A percentile compares a stretch with the other conserved stretches of the same genome.
phyloP scores from a whole-genome alignment of 2,329 filamentous ascomycete genomes.

The Ustulina deusta region DNA sequence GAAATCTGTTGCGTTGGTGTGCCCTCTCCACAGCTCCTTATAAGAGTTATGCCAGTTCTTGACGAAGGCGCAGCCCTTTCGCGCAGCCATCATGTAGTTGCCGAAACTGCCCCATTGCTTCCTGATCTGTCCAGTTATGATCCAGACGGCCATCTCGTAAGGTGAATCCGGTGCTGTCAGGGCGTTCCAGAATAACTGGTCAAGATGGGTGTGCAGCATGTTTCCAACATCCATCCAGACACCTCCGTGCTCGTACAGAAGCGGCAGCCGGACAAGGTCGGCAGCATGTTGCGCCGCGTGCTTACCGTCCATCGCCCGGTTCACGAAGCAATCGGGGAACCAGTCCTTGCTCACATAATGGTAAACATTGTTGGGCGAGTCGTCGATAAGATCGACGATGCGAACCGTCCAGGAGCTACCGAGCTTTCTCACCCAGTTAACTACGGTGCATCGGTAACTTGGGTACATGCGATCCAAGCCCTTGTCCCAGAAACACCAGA shows the following conservation, averaged over 20 bases:
- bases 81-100: conserved; percentile 58
- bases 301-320: conserved; percentile 55
- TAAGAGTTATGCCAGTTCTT: conserved; percentile 57
- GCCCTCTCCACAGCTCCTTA: conserved; percentile 53
- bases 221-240: conserved; percentile 57
- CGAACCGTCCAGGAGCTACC: conserved; percentile 57
- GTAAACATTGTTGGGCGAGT: conserved; percentile 52
- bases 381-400: conserved; percentile 53
- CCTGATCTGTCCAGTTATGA: conserved; percentile 52
- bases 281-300: conserved; percentile 57
- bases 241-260: conserved; percentile 52
- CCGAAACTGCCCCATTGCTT: conserved; percentile 52
- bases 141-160: conserved; percentile 52
- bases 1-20: conserved; percentile 52
- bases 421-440: conserved; percentile 58
- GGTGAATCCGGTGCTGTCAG: conserved; percentile 44
- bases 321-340: conserved; percentile 54
- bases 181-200: conserved; percentile 52
- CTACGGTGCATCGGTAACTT: conserved; percentile 54
- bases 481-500: conserved; percentile 61
- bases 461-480: conserved; percentile 54
- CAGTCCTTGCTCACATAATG: conserved; percentile 50
- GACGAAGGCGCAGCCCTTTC: conserved; percentile 58
- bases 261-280: conserved; percentile 57
- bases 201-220: conserved; percentile 52